A percentile compares a stretch with the other conserved stretches of the same genome.
Conservation (phyloP, 352 stramenopile species). For the Phytophthora macrochlamydospora region DNA sequence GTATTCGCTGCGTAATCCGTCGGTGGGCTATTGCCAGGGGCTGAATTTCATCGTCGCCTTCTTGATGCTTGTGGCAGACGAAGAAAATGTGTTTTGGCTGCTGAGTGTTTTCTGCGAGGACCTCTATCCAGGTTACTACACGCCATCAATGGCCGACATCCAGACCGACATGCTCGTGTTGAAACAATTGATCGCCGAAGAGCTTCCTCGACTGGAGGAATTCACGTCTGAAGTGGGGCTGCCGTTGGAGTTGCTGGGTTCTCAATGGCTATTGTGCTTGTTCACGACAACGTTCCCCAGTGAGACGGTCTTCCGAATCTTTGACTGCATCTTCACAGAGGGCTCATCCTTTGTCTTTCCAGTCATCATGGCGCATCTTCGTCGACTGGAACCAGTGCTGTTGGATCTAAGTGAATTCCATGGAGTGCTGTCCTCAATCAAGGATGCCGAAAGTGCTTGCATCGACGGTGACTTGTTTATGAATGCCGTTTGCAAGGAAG, state of each 20-base stretch:
- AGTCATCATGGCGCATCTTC: constrained; percentile 81
- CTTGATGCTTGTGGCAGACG: constrained; percentile 75
- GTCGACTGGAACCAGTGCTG: constrained; percentile 57
- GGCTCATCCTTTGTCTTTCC: constrained; percentile 83
- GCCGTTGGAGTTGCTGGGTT: constrained; percentile 87
- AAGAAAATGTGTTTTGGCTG: constrained; percentile 91
- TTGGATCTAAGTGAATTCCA: constrained; percentile 70
- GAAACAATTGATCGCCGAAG: constrained; percentile 83
- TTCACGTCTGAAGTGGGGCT: constrained; percentile 78
- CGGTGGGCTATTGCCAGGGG: constrained; percentile 88
- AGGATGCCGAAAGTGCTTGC: constrained; percentile 64
- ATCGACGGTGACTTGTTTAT: constrained; percentile 76
- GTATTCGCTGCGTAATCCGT: constrained; percentile 82
- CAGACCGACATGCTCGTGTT: constrained; percentile 91
- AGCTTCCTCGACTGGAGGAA: constrained; percentile 76
- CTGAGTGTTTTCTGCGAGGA: constrained; percentile 91
- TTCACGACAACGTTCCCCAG: constrained; percentile 91
- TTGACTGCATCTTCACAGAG: constrained; percentile 89
- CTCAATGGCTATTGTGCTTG: constrained; percentile 91
- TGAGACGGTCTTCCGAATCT: constrained; percentile 88
- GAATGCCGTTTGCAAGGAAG: constrained; percentile 45
- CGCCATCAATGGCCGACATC: constrained; percentile 87
- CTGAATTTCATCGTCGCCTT: constrained; percentile 92
- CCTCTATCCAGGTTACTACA: constrained; percentile 90
- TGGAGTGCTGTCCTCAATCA: constrained; percentile 72